Conservation (phyloP, 441 rosid species). For the Mallotus japonicus region DNA sequence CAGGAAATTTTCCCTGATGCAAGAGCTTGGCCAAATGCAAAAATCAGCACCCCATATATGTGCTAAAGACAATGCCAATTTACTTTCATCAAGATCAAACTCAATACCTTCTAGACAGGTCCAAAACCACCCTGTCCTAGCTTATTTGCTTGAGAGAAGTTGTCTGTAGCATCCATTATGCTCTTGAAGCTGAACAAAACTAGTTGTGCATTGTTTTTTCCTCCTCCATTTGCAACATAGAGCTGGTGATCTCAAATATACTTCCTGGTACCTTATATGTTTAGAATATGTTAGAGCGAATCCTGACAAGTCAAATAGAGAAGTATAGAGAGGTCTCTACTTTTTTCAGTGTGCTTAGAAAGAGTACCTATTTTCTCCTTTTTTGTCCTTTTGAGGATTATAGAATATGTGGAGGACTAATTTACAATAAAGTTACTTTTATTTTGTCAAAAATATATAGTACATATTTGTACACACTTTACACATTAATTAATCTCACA, state of each 20-base stretch:
- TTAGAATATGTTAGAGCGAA: neutral
- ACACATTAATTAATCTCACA: no score
- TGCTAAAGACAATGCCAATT: no score
- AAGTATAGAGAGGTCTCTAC: neutral
- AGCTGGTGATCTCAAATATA: neutral
- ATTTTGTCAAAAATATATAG: no score
- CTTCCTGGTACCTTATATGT: neutral
- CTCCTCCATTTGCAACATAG: constrained; percentile 1
- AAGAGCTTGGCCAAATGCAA: no score
- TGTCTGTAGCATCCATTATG: constrained; percentile 1
- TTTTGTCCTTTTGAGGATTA: constrained; percentile 38
- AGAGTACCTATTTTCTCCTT: constrained; percentile 18
- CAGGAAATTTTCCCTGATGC: no score
- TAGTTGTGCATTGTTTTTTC: neutral
- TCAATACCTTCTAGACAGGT: neutral
- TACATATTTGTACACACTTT: no score
- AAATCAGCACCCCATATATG: no score
- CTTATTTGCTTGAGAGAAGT: constrained; percentile 13
- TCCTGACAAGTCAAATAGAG: neutral
- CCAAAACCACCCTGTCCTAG: constrained; percentile 15
- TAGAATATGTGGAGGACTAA: no score
- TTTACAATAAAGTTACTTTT: no score
- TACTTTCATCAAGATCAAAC: no score
- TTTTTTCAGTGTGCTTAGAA: neutral
- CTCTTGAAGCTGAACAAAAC: constrained; percentile 9